Evolutionary conservation across 768 basidiomycete species (phyloP).

Genomic region (Psilocybe sp.): DNA sequence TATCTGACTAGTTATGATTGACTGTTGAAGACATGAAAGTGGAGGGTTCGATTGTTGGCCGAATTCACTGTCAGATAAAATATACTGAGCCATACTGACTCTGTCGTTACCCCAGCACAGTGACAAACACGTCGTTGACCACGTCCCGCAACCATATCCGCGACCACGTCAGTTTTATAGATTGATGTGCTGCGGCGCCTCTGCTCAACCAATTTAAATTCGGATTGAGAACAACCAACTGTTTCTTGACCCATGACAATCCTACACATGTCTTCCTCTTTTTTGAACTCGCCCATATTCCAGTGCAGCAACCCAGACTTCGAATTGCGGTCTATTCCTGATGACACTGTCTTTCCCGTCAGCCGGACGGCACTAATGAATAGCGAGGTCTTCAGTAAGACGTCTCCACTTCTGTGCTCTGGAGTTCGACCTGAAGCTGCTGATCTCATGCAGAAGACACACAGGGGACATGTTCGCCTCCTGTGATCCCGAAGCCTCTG

Average conservation of each 20-base stretch:
- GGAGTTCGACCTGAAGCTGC: too few species aligned
- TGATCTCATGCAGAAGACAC: not conserved
- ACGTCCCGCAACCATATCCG: not conserved
- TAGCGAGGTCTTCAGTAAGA: conserved; percentile 66
- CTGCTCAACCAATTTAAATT: not conserved
- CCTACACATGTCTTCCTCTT: conserved; percentile 1
- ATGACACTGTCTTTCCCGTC: conserved; percentile 48
- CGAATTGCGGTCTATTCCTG: conserved; percentile 49
- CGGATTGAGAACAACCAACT: not conserved
- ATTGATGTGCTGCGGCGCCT: conserved; percentile 16
- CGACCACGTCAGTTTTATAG: conserved; percentile 8
- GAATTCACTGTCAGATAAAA: too few species aligned
- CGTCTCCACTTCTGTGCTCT: conserved; percentile 1
- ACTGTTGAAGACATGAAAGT: not conserved
- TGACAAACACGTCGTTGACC: too few species aligned
- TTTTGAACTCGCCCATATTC: conserved; percentile 37
- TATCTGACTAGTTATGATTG: not conserved
- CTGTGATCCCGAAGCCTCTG: conserved; percentile 35
- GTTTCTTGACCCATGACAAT: conserved; percentile 5
- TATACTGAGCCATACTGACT: too few species aligned
- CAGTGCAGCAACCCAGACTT: conserved; percentile 53
- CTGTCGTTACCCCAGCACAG: too few species aligned
- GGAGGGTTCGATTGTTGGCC: too few species aligned
- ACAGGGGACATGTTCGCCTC: conserved; percentile 69
- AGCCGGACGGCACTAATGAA: conserved; percentile 44